These are phyloP conservation scores for Pichia nakasei DNA, from an alignment of 805 yeast species.

Conservation along the genomic window DNA sequence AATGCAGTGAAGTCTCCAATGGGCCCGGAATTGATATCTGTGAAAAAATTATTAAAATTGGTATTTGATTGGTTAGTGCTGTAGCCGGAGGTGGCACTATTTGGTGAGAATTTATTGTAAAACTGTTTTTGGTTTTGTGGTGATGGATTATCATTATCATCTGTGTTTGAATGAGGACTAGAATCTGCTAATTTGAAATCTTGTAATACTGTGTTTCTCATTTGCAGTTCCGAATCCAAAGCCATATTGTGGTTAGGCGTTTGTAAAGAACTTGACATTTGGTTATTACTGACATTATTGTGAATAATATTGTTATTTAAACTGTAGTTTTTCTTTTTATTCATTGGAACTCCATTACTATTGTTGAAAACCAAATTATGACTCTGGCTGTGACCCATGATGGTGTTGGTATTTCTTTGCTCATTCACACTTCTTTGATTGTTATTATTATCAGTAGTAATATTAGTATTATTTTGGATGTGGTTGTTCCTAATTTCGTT, in stretches of 20 bases:
- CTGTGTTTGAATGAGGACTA: background rate
- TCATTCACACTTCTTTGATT: background rate
- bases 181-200: no score
- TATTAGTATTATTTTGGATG: background rate
- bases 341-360: no score
- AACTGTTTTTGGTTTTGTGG: no score
- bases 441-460: background rate
- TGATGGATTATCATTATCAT: background rate
- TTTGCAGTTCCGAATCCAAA: background rate
- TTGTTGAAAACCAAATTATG: no score
- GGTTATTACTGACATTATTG: no score
- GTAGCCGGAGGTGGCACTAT: no score
- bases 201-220: background rate
- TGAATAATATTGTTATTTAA: no score
- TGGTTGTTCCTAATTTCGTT: background rate
- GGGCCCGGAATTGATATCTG: background rate
- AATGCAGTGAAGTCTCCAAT: conserved; percentile 6
- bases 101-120: no score
- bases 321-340: no score
- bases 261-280: no score
- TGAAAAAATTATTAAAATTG: background rate
- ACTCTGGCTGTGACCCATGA: no score
- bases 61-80: background rate
- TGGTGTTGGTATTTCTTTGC: no score
- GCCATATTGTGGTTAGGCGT: background rate